Evolutionary conservation across 1,139 yeast species (phyloP).

Genomic region (Dujonia santamariae): DNA sequence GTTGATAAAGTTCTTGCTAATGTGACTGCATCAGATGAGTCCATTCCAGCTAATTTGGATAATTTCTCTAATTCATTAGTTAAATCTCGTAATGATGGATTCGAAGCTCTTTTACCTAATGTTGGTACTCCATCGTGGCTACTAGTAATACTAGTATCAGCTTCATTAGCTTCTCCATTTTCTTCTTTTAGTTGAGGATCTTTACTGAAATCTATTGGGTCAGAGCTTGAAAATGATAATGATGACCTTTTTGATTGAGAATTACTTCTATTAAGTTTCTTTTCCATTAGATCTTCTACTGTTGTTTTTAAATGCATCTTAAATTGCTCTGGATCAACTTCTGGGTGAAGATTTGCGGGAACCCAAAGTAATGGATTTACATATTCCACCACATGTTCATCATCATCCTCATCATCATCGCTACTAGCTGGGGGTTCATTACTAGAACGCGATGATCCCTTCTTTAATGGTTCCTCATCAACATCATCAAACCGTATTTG

Average conservation of each 20-base stretch:
- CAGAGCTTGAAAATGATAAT: conserved; percentile 15
- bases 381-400: conserved; percentile 16
- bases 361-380: conserved; percentile 68
- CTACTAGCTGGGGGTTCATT: conserved; percentile 4
- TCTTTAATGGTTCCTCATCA: not conserved
- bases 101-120: conserved; percentile 20
- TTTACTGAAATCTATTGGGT: conserved; percentile 2
- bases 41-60: conserved; percentile 69
- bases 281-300: conserved; percentile 68
- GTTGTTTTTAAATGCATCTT: conserved; percentile 77
- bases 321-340: conserved; percentile 89
- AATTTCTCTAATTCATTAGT: conserved; percentile 65
- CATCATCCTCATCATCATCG: conserved; percentile 20
- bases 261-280: conserved; percentile 30
- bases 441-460: not conserved
- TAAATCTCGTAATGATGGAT: conserved; percentile 64
- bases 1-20: conserved; percentile 69
- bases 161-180: conserved; percentile 1
- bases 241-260: conserved; percentile 32
- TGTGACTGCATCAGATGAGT: conserved; percentile 70
- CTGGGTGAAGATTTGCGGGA: conserved; percentile 92
- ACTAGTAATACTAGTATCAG: conserved; percentile 8
- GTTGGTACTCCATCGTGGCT: conserved; percentile 7
- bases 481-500: not conserved
- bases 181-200: too few relatives aligned